Evolutionary conservation across 2,329 filamentous ascomycete species (phyloP), one percentile per base, ranked within the genome.

Genomic region (Leptographium radiaticola): DNA sequence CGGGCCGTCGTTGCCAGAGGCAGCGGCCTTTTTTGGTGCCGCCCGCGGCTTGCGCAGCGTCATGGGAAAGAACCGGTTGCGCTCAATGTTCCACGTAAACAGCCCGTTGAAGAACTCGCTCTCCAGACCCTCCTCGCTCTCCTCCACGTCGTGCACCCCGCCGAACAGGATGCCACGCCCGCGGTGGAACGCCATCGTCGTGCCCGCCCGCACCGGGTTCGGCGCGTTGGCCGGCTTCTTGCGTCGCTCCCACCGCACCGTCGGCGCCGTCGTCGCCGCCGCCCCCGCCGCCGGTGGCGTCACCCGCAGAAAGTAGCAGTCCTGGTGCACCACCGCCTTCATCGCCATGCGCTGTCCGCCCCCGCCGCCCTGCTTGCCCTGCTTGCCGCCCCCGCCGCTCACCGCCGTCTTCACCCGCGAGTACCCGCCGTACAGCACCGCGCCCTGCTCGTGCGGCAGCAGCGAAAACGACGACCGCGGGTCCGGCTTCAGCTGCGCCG

Each of bases 41-140:
- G 76, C 72, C 31, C 89, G 82, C 2, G 88, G 80, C 61, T 89
- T 87, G 52, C 90, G 78, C 47, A 97, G 72, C 11, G 74, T 73
- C 46, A 97, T 74, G 2, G 86, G 87, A 73, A 97, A 96, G 71
- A 95, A 97, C 10, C 93, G 79, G 66, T 98, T 98, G 56, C 91
- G 81, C 63, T 97, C 93, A 58, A 95, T 83, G 64, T 95, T 96
- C 88, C 90, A 97, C 6, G 90, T 87, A 63, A 87, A 94, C 30
- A 97, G 70, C 54, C 84, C 80, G 62, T 96, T 91, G 72, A 97
- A 98, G 70, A 98, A 98, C 66, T 96, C 90, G 64, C 88, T 95
- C 53, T 98, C 91, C 60, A 98, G 95, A 4, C 87, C 89, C 67
- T 98, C 93, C 65, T 95, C 90, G 59, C 81, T 91, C 65, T 90